These are phyloP conservation scores for Clarkia xantiana DNA, from an alignment of 345 rosid genomes.

Conservation along the genomic window DNA sequence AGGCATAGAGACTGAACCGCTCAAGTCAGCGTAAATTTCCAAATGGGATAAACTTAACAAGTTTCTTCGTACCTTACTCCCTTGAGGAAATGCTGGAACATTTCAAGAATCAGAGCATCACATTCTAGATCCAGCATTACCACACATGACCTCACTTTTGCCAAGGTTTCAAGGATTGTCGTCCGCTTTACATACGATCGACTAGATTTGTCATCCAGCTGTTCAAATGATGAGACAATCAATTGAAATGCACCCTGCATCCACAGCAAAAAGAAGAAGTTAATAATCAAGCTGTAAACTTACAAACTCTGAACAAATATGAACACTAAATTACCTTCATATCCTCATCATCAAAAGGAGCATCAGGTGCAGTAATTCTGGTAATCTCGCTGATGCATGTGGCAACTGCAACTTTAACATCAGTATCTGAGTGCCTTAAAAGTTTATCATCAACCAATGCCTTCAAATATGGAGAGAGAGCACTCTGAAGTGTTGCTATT, in stretches of 20 bases:
- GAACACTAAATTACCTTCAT: slow-evolving; percentile 48
- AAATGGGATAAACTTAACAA: not conserved
- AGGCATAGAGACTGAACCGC: not conserved
- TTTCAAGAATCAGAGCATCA: slow-evolving; percentile 61
- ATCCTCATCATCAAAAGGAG: slow-evolving; percentile 79
- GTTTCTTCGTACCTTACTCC: slow-evolving; percentile 46
- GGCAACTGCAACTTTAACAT: slow-evolving; percentile 84
- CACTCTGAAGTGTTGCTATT: slow-evolving; percentile 40
- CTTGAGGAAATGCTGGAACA: slow-evolving; percentile 84
- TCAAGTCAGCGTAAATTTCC: not conserved
- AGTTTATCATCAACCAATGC: slow-evolving; percentile 56
- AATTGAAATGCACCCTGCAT: slow-evolving; percentile 77
- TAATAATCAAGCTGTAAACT: not conserved
- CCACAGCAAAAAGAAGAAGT: slow-evolving; percentile 2
- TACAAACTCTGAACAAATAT: not conserved
- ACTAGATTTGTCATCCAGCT: slow-evolving; percentile 53
- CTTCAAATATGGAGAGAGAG: slow-evolving; percentile 54
- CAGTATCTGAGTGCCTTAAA: slow-evolving; percentile 54
- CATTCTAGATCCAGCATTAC: slow-evolving; percentile 99
- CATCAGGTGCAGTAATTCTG: slow-evolving; percentile 96
- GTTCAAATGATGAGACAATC: slow-evolving; percentile 82
- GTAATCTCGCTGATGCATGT: slow-evolving; percentile 95
- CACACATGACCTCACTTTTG: slow-evolving; percentile 86
- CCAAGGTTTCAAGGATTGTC: slow-evolving; percentile 90
- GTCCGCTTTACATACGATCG: slow-evolving; percentile 57